phyloP scores from a whole-genome alignment of 805 yeast genomes.

The Nakazawaea sp. region DNA sequence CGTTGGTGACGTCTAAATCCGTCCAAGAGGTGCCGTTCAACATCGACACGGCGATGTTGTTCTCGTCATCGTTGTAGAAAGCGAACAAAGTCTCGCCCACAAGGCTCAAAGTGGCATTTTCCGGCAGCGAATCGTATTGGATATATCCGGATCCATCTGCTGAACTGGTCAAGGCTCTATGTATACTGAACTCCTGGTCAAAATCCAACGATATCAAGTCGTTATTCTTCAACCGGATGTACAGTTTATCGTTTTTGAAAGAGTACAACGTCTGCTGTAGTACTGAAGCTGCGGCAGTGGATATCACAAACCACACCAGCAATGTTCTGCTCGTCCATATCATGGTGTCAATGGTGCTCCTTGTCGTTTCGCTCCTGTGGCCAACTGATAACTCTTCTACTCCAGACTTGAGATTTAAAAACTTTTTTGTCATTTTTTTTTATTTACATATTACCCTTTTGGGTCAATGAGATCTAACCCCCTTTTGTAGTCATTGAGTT shows the following conservation, averaged over 20 bases:
- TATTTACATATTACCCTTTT: constrained; percentile 1
- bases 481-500: constrained; percentile 1
- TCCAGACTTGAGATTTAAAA: no score
- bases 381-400: no score
- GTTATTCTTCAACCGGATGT: constrained; percentile 6
- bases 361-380: no score
- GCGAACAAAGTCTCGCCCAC: constrained; percentile 1
- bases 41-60: background rate
- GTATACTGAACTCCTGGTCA: constrained; percentile 4
- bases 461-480: background rate
- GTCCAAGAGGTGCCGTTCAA: constrained; percentile 17
- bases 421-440: background rate
- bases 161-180: background rate
- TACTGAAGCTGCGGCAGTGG: background rate
- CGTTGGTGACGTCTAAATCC: constrained; percentile 12
- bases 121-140: background rate
- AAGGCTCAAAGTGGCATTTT: constrained; percentile 1
- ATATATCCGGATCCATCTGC: background rate
- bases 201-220: constrained; percentile 4
- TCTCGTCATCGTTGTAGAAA: constrained; percentile 2
- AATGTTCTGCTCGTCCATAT: no score
- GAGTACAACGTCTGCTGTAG: constrained; percentile 7
- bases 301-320: background rate
- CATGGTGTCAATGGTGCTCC: no score
- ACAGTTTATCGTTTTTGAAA: constrained; percentile 4